Percentiles rank a stretch among this genome's conserved stretches.
These are phyloP conservation scores for Daldinia concentrica DNA, from an alignment of 495 filamentous ascomycete genomes.

Conservation along the genomic window DNA sequence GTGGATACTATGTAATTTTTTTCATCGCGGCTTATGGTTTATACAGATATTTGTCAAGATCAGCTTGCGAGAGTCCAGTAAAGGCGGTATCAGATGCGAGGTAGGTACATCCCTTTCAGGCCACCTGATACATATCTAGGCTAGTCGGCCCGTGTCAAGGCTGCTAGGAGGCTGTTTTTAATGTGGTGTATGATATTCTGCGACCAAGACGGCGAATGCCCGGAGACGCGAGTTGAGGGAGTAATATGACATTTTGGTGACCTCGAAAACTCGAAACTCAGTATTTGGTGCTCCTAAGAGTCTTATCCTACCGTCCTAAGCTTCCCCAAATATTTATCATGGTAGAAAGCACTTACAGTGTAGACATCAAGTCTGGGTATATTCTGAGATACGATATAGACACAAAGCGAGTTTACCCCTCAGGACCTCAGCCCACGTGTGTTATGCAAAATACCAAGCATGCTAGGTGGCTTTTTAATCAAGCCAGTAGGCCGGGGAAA, in stretches of 20 bases:
- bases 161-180: slow-evolving; percentile 2
- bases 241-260: not conserved
- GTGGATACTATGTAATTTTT: slow-evolving; percentile 26
- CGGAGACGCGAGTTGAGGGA: not conserved
- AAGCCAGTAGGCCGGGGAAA: slow-evolving; percentile 1
- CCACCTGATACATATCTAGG: slow-evolving; percentile 1
- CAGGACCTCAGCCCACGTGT: slow-evolving; percentile 14
- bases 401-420: slow-evolving; percentile 21
- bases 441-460: slow-evolving; percentile 9
- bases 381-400: slow-evolving; percentile 40
- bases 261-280: slow-evolving; percentile 2
- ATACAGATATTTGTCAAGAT: slow-evolving; percentile 18
- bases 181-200: slow-evolving; percentile 4
- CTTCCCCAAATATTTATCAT: slow-evolving; percentile 4
- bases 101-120: not conserved
- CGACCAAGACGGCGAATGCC: not conserved
- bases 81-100: not conserved
- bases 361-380: slow-evolving; percentile 18
- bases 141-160: slow-evolving; percentile 11
- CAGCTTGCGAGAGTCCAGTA: slow-evolving; percentile 8
- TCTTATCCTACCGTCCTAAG: slow-evolving; percentile 4
- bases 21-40: slow-evolving; percentile 1
- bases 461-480: not conserved
- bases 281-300: slow-evolving; percentile 4
- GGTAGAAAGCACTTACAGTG: slow-evolving; percentile 7